Evolutionary conservation across 176 grass and related monocot species (phyloP).

Genomic region (Avena atlantica): DNA sequence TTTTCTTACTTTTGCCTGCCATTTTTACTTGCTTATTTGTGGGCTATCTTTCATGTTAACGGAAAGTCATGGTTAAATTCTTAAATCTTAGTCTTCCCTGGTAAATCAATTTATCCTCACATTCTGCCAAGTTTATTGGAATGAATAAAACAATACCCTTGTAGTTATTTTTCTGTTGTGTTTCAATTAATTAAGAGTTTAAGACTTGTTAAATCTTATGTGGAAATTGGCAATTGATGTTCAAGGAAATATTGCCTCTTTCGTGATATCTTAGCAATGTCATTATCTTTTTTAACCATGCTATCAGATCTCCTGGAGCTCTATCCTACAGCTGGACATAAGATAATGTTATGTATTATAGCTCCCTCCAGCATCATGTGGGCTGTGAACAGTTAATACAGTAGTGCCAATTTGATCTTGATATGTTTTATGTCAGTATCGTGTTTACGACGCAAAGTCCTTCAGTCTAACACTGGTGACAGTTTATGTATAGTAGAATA

Average conservation of each 20-base stretch:
- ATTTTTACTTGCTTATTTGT: conserved; percentile 5
- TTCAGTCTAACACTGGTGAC: not conserved
- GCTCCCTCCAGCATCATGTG: conserved; percentile 1
- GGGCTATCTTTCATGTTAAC: too few species aligned
- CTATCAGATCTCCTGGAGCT: not conserved
- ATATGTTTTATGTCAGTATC: conserved; percentile 10
- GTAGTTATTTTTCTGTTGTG: not conserved
- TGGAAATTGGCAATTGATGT: not conserved
- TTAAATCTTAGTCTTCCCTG: conserved; percentile 13
- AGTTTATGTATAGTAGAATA: conserved; percentile 18
- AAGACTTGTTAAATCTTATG: not conserved
- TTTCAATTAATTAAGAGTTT: conserved; percentile 29
- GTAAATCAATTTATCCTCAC: not conserved
- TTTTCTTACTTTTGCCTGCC: not conserved
- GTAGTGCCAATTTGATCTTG: conserved; percentile 2
- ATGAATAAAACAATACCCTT: conserved; percentile 9
- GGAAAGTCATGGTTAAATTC: not conserved
- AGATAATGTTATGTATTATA: not conserved
- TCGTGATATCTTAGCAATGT: not conserved
- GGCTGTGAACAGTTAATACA: not conserved
- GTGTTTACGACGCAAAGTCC: not conserved
- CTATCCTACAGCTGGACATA: not conserved
- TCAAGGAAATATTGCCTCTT: not conserved
- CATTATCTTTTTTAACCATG: not conserved
- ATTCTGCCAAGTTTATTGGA: not conserved